Base-by-base conservation (phyloP, 495 filamentous ascomycete genomes). In the Rostrohypoxylon terebratum region DNA sequence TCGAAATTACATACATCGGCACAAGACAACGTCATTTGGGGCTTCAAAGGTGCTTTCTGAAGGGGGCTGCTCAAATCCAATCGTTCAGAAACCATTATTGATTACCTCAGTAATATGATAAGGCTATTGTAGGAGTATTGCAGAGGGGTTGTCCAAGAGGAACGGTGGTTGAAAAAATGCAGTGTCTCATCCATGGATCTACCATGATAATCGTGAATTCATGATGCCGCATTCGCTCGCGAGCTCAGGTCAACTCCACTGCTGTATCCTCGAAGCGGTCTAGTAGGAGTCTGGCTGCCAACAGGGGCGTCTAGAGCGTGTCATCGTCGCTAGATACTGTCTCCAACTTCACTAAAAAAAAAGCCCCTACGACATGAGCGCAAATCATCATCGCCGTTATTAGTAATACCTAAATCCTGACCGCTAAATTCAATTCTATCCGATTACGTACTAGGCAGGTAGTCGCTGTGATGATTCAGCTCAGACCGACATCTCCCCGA, bases 61-160 rank as follows among this genome's bases (percentile, higher is more conserved):
- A 50, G 66, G 23, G 57, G 47, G 58, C 59, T 48, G 18, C 36
- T 63, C 66, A 69, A 18, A 36, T 55, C 58, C 18, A 69, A n/a
- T 36, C 18, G 28, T 58, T 61, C 55, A 11, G 36, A 62, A 7
- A 28, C 59, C 66, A 69, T 62, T 11, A 11, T 31, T 4, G 31
- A 25, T 13, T 6, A 5, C n/a, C n/a, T n/a, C n/a, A 31, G 1
- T 14, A 31, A 7, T 5, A 5, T 28, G 6, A 28, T 28, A 5
- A 28, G 28, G 3, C 6, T 28, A 5, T 28, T 3, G 36, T 38
- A 38, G 3, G 8, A 38, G n/a, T n/a, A 20, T 45, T n/a, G 16
- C 42, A 10, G 18, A 45, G 42, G 16, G 3, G 42, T n/a, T 6
- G 42, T n/a, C 28, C 28, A 5, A 28, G 28, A 28, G 3, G 28